A percentile compares a stretch with the other conserved stretches of the same genome.
Conservation (phyloP, 331 rosid genomes). For the Ulmus americana region DNA sequence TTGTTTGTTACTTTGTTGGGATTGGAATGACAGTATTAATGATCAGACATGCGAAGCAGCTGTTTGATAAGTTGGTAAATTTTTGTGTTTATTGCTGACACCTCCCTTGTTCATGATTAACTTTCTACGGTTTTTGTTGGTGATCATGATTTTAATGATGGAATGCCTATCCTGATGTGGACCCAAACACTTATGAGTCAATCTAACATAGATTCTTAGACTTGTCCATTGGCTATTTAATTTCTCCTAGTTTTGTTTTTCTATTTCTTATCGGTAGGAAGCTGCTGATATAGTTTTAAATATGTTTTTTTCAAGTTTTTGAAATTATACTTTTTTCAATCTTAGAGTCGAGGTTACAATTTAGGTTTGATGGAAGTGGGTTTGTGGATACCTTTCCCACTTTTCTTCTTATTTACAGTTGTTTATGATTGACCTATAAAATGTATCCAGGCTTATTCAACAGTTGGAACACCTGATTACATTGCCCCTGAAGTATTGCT, state of each 20-base stretch:
- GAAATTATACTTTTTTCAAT: neutral
- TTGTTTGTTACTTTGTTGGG: neutral
- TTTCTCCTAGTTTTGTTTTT: too few species aligned
- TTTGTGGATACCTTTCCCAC: too few species aligned
- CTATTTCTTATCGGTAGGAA: too few species aligned
- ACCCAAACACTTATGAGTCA: too few species aligned
- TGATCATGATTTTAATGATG: too few species aligned
- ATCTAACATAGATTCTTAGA: too few species aligned
- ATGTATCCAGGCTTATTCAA: conserved; percentile 66
- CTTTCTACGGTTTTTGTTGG: too few species aligned
- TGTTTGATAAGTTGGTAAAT: neutral
- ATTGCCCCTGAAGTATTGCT: conserved; percentile 81
- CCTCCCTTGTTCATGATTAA: too few species aligned
- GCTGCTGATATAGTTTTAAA: neutral
- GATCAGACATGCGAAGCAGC: neutral
- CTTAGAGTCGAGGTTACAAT: too few species aligned
- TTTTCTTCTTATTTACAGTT: neutral
- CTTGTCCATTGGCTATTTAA: too few species aligned
- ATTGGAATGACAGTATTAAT: neutral
- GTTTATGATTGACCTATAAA: conserved; percentile 17
- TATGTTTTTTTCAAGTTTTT: neutral
- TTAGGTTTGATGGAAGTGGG: too few species aligned
- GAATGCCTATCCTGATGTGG: too few species aligned
- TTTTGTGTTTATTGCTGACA: neutral
- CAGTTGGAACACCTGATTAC: conserved; percentile 88